Evolutionary conservation across 2,329 filamentous ascomycete genomes (phyloP).

Genomic region (Cladorrhinum sp.): DNA sequence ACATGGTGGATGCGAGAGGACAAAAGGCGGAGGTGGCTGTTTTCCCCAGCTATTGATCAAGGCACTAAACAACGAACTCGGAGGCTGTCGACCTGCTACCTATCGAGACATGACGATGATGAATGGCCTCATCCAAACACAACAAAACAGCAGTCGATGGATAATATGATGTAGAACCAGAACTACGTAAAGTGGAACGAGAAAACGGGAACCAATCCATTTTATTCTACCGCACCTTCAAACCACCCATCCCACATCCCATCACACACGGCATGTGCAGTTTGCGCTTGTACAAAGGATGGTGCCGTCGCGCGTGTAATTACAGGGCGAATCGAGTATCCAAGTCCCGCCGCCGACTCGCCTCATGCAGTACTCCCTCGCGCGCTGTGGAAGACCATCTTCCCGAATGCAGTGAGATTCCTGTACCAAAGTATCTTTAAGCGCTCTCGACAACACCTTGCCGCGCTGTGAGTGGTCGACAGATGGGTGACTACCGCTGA

Average conservation of each 20-base stretch:
- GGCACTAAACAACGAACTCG: conserved; percentile 8
- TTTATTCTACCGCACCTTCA: conserved; percentile 22
- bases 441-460: conserved; percentile 17
- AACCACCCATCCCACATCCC: not conserved
- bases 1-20: conserved; percentile 33
- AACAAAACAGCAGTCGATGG: conserved; percentile 1
- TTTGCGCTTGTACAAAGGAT: conserved; percentile 3
- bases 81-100: conserved; percentile 13
- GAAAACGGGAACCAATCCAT: conserved; percentile 22
- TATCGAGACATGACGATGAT: conserved; percentile 27
- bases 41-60: conserved; percentile 1
- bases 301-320: conserved; percentile 5
- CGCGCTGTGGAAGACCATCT: conserved; percentile 18
- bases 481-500: conserved; percentile 22
- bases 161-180: conserved; percentile 10
- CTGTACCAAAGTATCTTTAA: conserved; percentile 20
- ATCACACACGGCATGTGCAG: not conserved
- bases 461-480: conserved; percentile 20
- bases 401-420: conserved; percentile 24
- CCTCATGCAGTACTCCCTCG: conserved; percentile 14
- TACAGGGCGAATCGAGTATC: conserved; percentile 10
- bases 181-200: conserved; percentile 10
- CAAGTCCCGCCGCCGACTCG: conserved; percentile 8
- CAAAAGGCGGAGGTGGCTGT: not conserved
- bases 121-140: conserved; percentile 2